Base-by-base conservation (phyloP, 192 early-diverging fungal species). In the Tieghemiomyces parasiticus region DNA sequence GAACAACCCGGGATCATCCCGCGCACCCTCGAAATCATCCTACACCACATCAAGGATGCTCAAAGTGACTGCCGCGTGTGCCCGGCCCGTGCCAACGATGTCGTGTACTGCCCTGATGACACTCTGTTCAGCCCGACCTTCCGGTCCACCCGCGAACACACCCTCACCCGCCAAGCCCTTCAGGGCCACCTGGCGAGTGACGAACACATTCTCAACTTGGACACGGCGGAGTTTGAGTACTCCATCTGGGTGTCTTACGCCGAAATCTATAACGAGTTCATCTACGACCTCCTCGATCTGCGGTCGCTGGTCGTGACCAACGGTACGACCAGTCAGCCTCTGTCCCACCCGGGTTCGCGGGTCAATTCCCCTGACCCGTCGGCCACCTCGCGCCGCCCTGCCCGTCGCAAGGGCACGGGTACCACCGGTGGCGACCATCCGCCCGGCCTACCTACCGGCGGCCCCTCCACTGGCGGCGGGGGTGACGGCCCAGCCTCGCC, bases 261-360 rank as follows among this genome's bases (percentile, higher is more conserved):
- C 30, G 94, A 97, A 61, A 82, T 97, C 29, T 93, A 93, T 67
- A 87, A 81, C 49, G 88, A 92, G 63, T 81, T 74, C 62, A 84
- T 97, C 16, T 86, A 84, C 54, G 94, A 97, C 60, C 71, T 97
- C 35, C 68, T 97, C 35, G 78, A 74, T 30, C 65, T 72, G 2
- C 31, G 33, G 22, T 33, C 32, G 56, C 31, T 58, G 33, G 24
- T 58, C 34, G 33, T 31, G n/a, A n/a, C n/a, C n/a, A n/a, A n/a
- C n/a, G n/a, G n/a, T n/a, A n/a, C n/a, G n/a, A n/a, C n/a, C n/a
- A n/a, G n/a, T n/a, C n/a, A n/a, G n/a, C n/a, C n/a, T n/a, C n/a
- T n/a, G 14, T 24, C 50, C 24, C 24, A 24, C 20, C 24, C 2
- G 24, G 50, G 50, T 28, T 52, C 50, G 20, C 50, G 50, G 50